Base-by-base conservation (phyloP, 192 early-diverging fungal species). In the Gamsiella multidivaricata region DNA sequence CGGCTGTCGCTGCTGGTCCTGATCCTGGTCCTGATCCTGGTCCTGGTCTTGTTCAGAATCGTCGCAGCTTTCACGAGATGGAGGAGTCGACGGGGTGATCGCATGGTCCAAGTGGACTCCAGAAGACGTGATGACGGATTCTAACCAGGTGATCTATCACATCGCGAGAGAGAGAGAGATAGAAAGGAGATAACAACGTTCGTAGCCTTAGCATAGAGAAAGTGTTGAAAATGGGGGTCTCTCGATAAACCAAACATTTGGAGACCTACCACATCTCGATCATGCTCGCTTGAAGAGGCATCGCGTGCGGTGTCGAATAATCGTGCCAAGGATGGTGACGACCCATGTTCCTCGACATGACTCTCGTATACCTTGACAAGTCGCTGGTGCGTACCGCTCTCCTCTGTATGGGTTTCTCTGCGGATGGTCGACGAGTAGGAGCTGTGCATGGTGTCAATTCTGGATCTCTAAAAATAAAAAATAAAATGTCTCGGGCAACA, bases 191-290 rank as follows among this genome's bases (percentile, higher is more conserved):
- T n/a, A n/a, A n/a, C n/a, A n/a, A n/a, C n/a, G n/a, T n/a, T n/a
- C n/a, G n/a, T n/a, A n/a, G n/a, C n/a, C n/a, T n/a, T n/a, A n/a
- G n/a, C n/a, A n/a, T n/a, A n/a, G n/a, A n/a, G n/a, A n/a, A n/a
- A n/a, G n/a, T n/a, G n/a, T n/a, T n/a, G n/a, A n/a, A n/a, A n/a
- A n/a, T n/a, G n/a, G n/a, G n/a, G n/a, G n/a, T n/a, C n/a, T n/a
- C n/a, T n/a, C n/a, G n/a, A n/a, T n/a, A n/a, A n/a, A n/a, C n/a
- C n/a, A n/a, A n/a, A n/a, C n/a, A n/a, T n/a, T n/a, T n/a, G n/a
- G n/a, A n/a, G n/a, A n/a, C n/a, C n/a, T 69, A 78, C 74, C 59
- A 78, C 74, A 43, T 62, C 74, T 22, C 45, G 47, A 41, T 78
- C 74, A 14, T 78, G 65, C 12, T 78, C 74, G 20, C 66, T 67